Base-by-base conservation (phyloP, 2,329 filamentous ascomycete species). In the Aspergillus ochraceoroseus region DNA sequence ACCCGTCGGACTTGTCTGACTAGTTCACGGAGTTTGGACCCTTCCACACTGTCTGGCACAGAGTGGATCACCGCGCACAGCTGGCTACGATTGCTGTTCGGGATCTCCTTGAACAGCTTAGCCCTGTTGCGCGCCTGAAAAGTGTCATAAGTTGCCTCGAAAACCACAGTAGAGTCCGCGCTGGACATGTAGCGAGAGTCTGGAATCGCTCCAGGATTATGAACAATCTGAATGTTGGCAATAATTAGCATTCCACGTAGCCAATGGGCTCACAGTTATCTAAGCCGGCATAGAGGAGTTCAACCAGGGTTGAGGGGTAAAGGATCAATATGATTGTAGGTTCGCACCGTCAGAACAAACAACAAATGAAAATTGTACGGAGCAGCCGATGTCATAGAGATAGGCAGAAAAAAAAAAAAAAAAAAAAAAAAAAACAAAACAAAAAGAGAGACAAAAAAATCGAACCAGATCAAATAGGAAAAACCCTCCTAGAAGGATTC, bases 121-220 rank as follows among this genome's bases (percentile, higher is more conserved):
- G 57, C 55, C 7, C 59, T 52, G 15, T 57, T 43, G 14, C 61
- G 53, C 25, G 60, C 52, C 25, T 61, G 54, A 52, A 67, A 70
- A 13, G 58, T 65, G 13, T 53, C 50, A 44, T 66, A 70, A 8
- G 62, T 58, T 31, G 55, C 64, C 56, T 73, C 70, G 38, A 73
- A 72, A 9, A 70, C 65, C 19, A 71, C 66, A 4, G 70, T 64
- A 46, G 64, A 67, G 56, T 73, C 68, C 18, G 68, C 66, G 1
- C 56, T 58, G 25, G 59, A 48, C 41, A 68, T 58, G 52, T 67
- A 72, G 19, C 56, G 58, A 35, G 59, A 53, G 41, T 66, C 63
- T 2, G 68, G 65, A 9, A 71, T 58, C 4, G 64, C 61, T 15
- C 70, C 70, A 3, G 70, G 70, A 44, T 73, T 73, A 52, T 70